Evolutionary conservation across 257 asterid species (phyloP), one percentile per base, ranked within the genome.

Genomic region (Dorcoceras hygrometricum): DNA sequence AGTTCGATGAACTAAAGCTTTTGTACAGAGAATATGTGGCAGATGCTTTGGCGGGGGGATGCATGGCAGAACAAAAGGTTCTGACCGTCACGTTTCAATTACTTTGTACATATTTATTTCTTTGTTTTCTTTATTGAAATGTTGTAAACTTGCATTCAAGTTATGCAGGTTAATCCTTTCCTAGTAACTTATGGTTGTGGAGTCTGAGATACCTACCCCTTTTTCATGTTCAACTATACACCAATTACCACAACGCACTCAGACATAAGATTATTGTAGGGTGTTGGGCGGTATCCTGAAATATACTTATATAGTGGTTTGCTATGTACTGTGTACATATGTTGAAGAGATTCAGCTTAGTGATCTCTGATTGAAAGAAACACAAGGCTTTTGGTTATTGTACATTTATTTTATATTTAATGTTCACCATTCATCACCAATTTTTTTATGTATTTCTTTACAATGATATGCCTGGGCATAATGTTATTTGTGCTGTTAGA

Each of bases 41-140:
- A 12, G 86, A 94, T 78, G 88, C 95, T 74, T 72, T 94, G 71
- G 80, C 96, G 65, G 84, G 87, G 66, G 96, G 96, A 53, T 89
- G 82, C 73, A 82, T 94, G 83, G 98, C 88, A 80, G 95, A 90
- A 57, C 76, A 73, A 57, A 94, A 94, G 99, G 99, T 94, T 73
- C 79, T 48, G 48, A 54, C 11, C 12, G 11, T 24, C 20, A 24
- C n/a, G 2, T 48, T 27, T 22, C n/a, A 26, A 62, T 26, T 25
- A 25, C 9, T 7, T 50, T 26, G 16, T 78, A 56, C 48, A 54
- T 51, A 32, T 63, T 57, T 3, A 51, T 23, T 50, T 66, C 23
- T 3, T 39, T 39, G 4, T 11, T 39, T 39, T 14, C 7, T 39
- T 39, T 63, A 50, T 51, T 32, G 25, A 57, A 48, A 63, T 23